Evolutionary conservation across 768 basidiomycete species (phyloP), one percentile per base, ranked within the genome.

Genomic region (Phaeolepiota aurea): DNA sequence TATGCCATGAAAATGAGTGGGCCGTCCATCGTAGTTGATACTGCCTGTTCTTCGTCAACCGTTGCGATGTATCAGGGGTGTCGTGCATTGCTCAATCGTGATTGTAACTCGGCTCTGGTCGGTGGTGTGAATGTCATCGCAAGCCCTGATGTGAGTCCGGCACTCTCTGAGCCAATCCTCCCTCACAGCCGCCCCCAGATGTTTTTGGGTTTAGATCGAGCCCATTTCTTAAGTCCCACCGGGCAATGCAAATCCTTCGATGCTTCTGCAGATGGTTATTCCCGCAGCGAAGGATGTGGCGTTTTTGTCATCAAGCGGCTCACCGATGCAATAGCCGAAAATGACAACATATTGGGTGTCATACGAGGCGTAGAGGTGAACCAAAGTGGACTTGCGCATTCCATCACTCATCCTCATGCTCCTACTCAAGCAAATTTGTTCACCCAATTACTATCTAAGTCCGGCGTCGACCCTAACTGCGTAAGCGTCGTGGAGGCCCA

Each of bases 231-330:
- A 37, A 78, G 70, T 49, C 69, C 74, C 0, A 72, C 75, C 0
- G 82, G 82, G 3, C 76, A 79, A 51, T 83, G 81, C 56, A 83
- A 75, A 47, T 58, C 81, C 0, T 86, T 85, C 52, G 84, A 86
- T 45, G 75, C 72, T 1, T 67, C 74, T 2, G 85, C 84, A 0
- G 79, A 86, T 49, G 85, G 85, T 0, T 87, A 87, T 53, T 76
- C 74, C 16, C 76, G 84, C 35, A 60, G 69, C 11, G 85, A 87
- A 53, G 84, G 85, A 3, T 82, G 79, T 45, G 80, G 73, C 7
- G 45, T 84, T 5, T 85, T 86, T 49, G 71, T 87, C 5, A 59
- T 87, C 18, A 87, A 87, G 55, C 79, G 83, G 7, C 64, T 87
- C 13, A 58, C 65, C 1, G 81, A 85, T 50, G 85, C 85, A 2